These are phyloP conservation scores for Coemansia asiatica DNA, from an alignment of 192 early-diverging fungal species.

Conservation along the genomic window DNA sequence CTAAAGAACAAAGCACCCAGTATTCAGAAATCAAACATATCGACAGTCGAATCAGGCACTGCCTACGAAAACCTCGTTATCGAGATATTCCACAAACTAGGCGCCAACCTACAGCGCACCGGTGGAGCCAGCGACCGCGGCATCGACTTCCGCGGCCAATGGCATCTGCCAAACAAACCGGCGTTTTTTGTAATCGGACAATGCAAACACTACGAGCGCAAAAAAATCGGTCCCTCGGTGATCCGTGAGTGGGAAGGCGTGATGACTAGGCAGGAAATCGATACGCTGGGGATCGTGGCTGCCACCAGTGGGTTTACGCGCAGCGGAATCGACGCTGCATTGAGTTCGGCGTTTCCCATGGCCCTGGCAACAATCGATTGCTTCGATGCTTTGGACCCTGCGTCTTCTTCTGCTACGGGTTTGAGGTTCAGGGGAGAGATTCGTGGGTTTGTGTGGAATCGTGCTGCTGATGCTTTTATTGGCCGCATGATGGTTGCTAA, in stretches of 20 bases:
- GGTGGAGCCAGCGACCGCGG: constrained; percentile 46
- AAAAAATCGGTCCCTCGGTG: constrained; percentile 41
- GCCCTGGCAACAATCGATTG: constrained; percentile 34
- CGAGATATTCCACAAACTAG: constrained; percentile 22
- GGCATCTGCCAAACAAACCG: constrained; percentile 27
- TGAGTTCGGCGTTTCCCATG: constrained; percentile 42
- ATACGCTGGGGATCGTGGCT: constrained; percentile 33
- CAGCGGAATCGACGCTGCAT: constrained; percentile 19
- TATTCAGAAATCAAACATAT: not conserved
- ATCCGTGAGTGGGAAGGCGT: constrained; percentile 55
- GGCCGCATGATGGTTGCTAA: constrained; percentile 39
- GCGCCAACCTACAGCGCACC: constrained; percentile 34
- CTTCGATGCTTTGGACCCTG: not conserved
- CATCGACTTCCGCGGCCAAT: constrained; percentile 38
- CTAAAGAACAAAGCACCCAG: not conserved
- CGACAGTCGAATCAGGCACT: constrained; percentile 42
- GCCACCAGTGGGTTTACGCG: constrained; percentile 47
- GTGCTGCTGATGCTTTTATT: constrained; percentile 39
- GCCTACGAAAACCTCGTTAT: constrained; percentile 35
- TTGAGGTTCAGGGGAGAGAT: not conserved
- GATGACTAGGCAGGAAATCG: constrained; percentile 44
- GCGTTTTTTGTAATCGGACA: constrained; percentile 41
- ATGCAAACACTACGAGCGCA: constrained; percentile 52
- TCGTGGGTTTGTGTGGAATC: constrained; percentile 50
- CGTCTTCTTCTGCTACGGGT: not conserved